phyloP scores from a whole-genome alignment of 441 rosid genomes.

The Pelargonium myrrhifolium region DNA sequence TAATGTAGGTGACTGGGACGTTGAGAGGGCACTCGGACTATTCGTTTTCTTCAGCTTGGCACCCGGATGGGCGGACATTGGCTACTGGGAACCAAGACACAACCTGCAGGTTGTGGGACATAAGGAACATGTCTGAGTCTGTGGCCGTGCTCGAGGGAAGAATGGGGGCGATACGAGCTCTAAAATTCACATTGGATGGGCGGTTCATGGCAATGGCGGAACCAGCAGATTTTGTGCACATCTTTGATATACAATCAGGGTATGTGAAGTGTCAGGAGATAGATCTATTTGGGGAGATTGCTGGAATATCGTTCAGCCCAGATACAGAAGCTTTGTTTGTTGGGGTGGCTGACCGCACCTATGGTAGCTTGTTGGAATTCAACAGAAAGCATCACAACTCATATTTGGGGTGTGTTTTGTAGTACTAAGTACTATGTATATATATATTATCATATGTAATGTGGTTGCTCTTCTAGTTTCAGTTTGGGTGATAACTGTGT shows the following conservation, averaged over 20 bases:
- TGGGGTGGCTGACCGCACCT: constrained; percentile 58
- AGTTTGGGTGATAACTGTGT: no score
- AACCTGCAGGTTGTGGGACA: constrained; percentile 67
- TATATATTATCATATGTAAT: no score
- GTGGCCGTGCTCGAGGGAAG: constrained; percentile 51
- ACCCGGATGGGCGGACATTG: constrained; percentile 54
- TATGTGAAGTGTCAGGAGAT: constrained; percentile 51
- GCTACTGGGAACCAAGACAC: constrained; percentile 81
- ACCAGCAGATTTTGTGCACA: constrained; percentile 63
- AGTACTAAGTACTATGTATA: no score
- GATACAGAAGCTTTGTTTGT: constrained; percentile 56
- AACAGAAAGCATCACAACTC: constrained; percentile 30
- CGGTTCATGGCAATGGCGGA: constrained; percentile 66
- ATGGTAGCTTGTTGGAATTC: constrained; percentile 63
- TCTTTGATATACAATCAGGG: constrained; percentile 43
- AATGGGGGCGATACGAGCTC: constrained; percentile 72
- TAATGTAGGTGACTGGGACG: constrained; percentile 27
- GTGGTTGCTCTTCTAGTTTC: no score
- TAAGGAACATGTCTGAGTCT: constrained; percentile 48
- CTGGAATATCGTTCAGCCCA: constrained; percentile 64
- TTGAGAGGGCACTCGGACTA: constrained; percentile 64
- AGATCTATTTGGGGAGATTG: constrained; percentile 64
- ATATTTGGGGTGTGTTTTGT: constrained; percentile 24
- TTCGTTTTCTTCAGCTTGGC: constrained; percentile 73
- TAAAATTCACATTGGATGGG: constrained; percentile 56